These are phyloP conservation scores for Penicillium glabrum DNA, from an alignment of 2,329 filamentous ascomycete genomes.

Conservation along the genomic window DNA sequence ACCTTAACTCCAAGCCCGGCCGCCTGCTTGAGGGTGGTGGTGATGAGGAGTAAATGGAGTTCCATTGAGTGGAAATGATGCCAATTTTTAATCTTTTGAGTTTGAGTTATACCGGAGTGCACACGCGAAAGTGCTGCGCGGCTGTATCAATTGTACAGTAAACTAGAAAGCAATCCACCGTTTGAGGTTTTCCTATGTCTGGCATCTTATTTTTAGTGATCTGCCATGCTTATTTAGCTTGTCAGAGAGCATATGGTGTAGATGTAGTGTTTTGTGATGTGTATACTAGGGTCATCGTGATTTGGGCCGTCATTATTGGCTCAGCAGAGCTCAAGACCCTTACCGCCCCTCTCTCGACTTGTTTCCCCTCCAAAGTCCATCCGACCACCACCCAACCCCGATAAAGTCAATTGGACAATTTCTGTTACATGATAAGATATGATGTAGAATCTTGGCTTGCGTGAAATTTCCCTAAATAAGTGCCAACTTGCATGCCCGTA, in stretches of 20 bases:
- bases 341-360: not conserved
- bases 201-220: not conserved
- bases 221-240: not conserved
- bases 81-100: conserved; percentile 1
- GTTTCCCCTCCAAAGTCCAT: not conserved
- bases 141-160: conserved; percentile 41
- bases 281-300: not conserved
- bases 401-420: not conserved
- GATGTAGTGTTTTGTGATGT: not conserved
- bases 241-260: not conserved
- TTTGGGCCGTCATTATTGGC: conserved; percentile 1
- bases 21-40: conserved; percentile 34
- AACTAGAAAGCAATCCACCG: conserved; percentile 40
- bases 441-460: not conserved
- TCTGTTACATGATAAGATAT: not conserved
- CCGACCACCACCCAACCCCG: not conserved
- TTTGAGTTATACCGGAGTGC: conserved; percentile 11
- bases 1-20: conserved; percentile 52
- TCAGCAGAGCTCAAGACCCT: not conserved
- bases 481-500: not conserved
- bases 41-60: conserved; percentile 32
- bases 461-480: not conserved
- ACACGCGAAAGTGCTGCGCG: conserved; percentile 9
- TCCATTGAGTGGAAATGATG: conserved; percentile 4
- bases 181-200: conserved; percentile 20